Conservation (phyloP, 768 basidiomycete genomes). For the Amylocystis lapponica region DNA sequence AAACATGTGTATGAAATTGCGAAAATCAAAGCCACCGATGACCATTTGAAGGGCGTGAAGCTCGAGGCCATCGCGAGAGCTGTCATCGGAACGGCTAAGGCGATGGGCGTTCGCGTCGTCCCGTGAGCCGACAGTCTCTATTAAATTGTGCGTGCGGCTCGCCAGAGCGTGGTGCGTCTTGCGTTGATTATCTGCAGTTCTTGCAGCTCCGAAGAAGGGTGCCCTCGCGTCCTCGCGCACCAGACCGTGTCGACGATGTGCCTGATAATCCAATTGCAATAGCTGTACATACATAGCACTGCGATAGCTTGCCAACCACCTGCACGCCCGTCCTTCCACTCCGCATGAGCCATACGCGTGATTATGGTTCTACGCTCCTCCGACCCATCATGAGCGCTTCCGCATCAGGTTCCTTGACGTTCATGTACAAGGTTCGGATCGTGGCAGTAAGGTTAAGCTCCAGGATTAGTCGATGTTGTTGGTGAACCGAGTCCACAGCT, state of each 20-base stretch:
- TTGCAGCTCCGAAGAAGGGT: not conserved
- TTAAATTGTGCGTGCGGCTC: constrained; percentile 11
- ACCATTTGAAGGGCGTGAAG: constrained; percentile 79
- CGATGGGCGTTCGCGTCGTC: constrained; percentile 85
- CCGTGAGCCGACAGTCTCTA: constrained; percentile 43
- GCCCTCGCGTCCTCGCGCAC: not conserved
- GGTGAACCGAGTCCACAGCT: constrained; percentile 9
- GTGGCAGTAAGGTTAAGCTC: constrained; percentile 19
- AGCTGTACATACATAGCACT: not conserved
- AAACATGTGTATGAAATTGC: constrained; percentile 99
- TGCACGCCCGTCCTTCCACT: not conserved
- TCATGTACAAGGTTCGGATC: constrained; percentile 16
- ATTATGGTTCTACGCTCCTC: constrained; percentile 1
- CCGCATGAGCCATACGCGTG: not conserved
- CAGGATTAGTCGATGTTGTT: constrained; percentile 16
- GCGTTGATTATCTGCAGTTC: constrained; percentile 13
- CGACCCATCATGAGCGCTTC: not conserved
- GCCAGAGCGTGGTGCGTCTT: constrained; percentile 4
- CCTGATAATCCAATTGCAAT: not conserved
- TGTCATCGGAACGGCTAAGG: constrained; percentile 83
- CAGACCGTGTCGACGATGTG: not conserved
- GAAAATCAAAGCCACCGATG: constrained; percentile 91
- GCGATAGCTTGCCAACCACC: not conserved
- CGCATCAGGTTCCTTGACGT: not conserved
- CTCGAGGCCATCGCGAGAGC: constrained; percentile 86